Evolutionary conservation across 2,329 filamentous ascomycete species (phyloP).

Genomic region (Ilyonectria destructans): DNA sequence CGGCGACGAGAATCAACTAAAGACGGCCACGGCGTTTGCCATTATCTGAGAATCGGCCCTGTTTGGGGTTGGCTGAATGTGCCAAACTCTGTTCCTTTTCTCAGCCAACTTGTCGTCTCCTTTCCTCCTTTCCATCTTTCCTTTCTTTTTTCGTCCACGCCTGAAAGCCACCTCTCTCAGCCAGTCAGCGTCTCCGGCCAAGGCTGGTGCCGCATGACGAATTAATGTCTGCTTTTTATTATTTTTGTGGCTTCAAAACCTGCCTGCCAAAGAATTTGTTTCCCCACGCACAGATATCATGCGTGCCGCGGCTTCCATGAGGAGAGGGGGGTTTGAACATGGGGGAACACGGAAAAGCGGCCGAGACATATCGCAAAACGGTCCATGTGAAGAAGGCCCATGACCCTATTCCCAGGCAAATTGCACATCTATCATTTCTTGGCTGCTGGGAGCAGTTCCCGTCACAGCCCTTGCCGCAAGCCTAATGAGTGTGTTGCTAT

Average conservation of each 20-base stretch:
- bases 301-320: not conserved
- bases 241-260: not conserved
- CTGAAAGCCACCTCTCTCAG: not conserved
- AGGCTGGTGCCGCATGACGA: not conserved
- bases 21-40: conserved; percentile 11
- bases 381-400: not conserved
- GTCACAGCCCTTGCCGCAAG: too few species aligned
- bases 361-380: not conserved
- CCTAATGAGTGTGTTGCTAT: too few species aligned
- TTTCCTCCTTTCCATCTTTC: not conserved
- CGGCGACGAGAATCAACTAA: not conserved
- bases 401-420: not conserved
- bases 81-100: conserved; percentile 11
- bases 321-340: not conserved
- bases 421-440: not conserved
- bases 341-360: not conserved
- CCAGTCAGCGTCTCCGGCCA: not conserved
- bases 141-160: not conserved
- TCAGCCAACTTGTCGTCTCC: not conserved
- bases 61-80: conserved; percentile 13
- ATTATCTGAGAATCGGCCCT: conserved; percentile 15
- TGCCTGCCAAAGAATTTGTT: conserved; percentile 1
- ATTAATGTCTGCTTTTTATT: not conserved
- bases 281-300: conserved; percentile 7
- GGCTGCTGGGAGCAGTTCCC: not conserved